Evolutionary conservation across 805 yeast genomes (phyloP).

Genomic region (Saturnispora zaruensis): DNA sequence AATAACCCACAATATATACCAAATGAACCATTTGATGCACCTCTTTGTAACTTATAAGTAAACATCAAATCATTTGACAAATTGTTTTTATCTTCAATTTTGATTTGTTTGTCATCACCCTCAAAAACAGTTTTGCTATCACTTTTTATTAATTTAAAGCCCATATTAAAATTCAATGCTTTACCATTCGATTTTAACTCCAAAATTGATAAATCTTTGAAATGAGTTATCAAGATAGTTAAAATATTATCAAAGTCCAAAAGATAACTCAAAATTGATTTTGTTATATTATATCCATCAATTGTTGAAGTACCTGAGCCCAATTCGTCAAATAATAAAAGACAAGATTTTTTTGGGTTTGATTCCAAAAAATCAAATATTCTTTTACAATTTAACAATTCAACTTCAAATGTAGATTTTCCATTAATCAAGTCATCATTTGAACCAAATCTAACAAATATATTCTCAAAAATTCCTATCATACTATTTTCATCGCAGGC

Average conservation of each 20-base stretch:
- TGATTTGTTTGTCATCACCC: not conserved
- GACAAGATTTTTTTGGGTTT: conserved; percentile 31
- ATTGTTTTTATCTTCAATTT: conserved; percentile 21
- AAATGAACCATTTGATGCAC: conserved; percentile 55
- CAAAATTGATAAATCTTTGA: conserved; percentile 53
- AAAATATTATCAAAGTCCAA: conserved; percentile 39
- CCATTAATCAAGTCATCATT: conserved; percentile 67
- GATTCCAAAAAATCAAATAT: conserved; percentile 43
- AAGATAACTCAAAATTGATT: conserved; percentile 56
- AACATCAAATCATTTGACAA: conserved; percentile 34
- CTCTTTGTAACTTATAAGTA: conserved; percentile 42
- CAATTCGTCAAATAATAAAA: conserved; percentile 64
- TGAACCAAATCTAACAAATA: conserved; percentile 67
- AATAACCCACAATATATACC: conserved; percentile 81
- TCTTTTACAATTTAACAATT: conserved; percentile 55
- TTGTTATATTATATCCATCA: conserved; percentile 81
- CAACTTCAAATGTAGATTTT: conserved; percentile 78
- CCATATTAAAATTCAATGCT: conserved; percentile 66
- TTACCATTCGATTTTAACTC: conserved; percentile 30
- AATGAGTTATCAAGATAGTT: conserved; percentile 78
- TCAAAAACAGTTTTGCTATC: conserved; percentile 6
- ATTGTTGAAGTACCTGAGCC: conserved; percentile 63
- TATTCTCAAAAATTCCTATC: conserved; percentile 54
- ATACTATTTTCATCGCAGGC: conserved; percentile 50
- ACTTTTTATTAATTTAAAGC: conserved; percentile 28